Evolutionary conservation across 768 basidiomycete genomes (phyloP), one percentile per base, ranked within the genome.

Genomic region (Mycena filopes): DNA sequence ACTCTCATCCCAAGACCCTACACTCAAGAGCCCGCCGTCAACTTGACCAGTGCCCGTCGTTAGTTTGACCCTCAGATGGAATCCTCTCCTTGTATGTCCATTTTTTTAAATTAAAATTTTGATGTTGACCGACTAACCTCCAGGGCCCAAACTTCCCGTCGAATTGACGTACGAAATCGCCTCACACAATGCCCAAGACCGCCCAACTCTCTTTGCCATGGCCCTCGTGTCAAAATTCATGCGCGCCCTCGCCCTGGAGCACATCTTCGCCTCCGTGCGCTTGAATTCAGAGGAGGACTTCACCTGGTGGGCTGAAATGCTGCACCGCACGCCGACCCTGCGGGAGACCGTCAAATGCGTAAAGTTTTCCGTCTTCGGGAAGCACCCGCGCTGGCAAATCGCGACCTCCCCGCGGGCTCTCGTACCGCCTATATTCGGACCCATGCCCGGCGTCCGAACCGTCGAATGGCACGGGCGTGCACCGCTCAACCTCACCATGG

Each of bases 241-340:
- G 36, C 60, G 59, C 3, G 40, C 43, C 36, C 23, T 29, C 7
- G 58, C 55, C 18, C 57, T 68, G 0, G 9, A 20, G 11, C 33
- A 60, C 10, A 33, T 68, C 5, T 65, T 68, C 40, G 61, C 63
- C 3, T 1, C 16, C 16, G 31, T 65, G 7, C 63, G 41, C 26
- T 68, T 65, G n/a, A 38, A 48, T 18, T 62, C 41, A 15, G 48
- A 21, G 12, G 59, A 65, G n/a, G 67, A 68, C 25, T 62, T 68
- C n/a, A 3, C 18, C 4, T 25, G 41, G 10, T 68, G 67, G 67
- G 47, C 58, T 9, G 55, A 50, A 15, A 64, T 68, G 48, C 42
- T 62, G 12, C 15, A n/a, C n/a, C 21, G 55, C 20, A 63, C 59
- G 25, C 67, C 63, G 21, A 21, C 18, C 5, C 43, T 68, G 15